Conservation (phyloP, 805 yeast species). For the Metschnikowia corniflorae region DNA sequence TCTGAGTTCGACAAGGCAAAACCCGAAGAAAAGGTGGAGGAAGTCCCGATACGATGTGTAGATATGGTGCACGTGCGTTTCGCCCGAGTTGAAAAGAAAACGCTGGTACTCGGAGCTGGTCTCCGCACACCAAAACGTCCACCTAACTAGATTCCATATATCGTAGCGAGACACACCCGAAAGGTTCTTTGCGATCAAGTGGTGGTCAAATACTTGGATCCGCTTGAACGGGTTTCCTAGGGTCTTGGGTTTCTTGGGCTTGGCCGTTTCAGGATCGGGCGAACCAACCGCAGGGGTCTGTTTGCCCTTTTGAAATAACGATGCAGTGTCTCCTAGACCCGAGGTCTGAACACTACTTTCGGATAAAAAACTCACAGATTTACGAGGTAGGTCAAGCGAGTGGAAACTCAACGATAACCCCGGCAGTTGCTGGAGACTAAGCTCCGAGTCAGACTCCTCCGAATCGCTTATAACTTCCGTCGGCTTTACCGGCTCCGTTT, state of each 20-base stretch:
- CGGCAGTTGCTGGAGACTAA: constrained; percentile 3
- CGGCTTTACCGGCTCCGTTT: background rate
- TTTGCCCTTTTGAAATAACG: constrained; percentile 18
- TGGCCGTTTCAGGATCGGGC: constrained; percentile 14
- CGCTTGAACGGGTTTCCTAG: constrained; percentile 3
- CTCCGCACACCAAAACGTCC: constrained; percentile 38
- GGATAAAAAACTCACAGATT: constrained; percentile 10
- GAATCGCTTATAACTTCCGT: constrained; percentile 25
- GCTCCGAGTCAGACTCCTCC: constrained; percentile 17
- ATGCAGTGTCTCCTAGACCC: constrained; percentile 19
- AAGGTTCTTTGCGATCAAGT: constrained; percentile 22
- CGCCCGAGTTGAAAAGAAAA: constrained; percentile 17
- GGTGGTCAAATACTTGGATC: constrained; percentile 32
- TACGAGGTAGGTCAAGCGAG: constrained; percentile 2
- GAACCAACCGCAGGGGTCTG: constrained; percentile 20
- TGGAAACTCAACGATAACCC: background rate
- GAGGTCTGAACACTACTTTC: constrained; percentile 15
- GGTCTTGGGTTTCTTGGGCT: constrained; percentile 4
- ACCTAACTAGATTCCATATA: constrained; percentile 31
- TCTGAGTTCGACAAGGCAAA: constrained; percentile 14
- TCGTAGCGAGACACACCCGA: constrained; percentile 22
- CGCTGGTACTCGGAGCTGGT: constrained; percentile 21
- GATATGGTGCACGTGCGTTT: constrained; percentile 22
- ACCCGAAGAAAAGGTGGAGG: constrained; percentile 20
- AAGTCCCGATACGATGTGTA: constrained; percentile 22